Conservation (phyloP, 805 yeast species). For the Kodamaea leandrae region DNA sequence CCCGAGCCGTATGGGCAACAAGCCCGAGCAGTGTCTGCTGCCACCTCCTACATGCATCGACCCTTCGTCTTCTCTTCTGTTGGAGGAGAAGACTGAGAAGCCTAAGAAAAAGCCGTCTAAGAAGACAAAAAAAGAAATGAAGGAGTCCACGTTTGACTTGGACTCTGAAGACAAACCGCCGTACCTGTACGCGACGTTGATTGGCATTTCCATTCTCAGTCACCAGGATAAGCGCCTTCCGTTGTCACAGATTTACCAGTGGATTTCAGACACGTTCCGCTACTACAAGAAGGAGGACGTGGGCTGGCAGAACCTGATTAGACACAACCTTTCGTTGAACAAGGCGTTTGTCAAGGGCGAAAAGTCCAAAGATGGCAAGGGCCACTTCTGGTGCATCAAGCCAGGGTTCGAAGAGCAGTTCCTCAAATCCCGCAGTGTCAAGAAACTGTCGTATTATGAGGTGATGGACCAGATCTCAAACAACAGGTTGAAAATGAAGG, state of each 20-base stretch:
- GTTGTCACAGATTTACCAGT: slow-evolving; percentile 71
- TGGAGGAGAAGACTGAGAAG: slow-evolving; percentile 17
- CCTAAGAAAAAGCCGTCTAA: slow-evolving; percentile 20
- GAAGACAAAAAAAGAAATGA: slow-evolving; percentile 21
- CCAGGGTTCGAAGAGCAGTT: slow-evolving; percentile 82
- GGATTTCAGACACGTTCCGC: slow-evolving; percentile 86
- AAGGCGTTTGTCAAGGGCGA: slow-evolving; percentile 91
- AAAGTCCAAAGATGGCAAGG: slow-evolving; percentile 85
- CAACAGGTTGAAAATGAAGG: slow-evolving; percentile 13
- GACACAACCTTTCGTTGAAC: slow-evolving; percentile 89
- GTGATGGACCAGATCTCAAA: slow-evolving; percentile 39
- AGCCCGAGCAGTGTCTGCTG: slow-evolving; percentile 9
- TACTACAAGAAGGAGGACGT: slow-evolving; percentile 82
- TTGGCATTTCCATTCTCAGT: slow-evolving; percentile 88
- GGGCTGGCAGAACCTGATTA: slow-evolving; percentile 97
- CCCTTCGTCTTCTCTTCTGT: slow-evolving; percentile 15
- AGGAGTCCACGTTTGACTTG: slow-evolving; percentile 42
- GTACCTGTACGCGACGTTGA: slow-evolving; percentile 87
- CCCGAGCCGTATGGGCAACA: slow-evolving; percentile 34
- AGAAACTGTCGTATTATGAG: slow-evolving; percentile 42
- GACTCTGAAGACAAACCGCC: slow-evolving; percentile 77
- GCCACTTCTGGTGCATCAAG: slow-evolving; percentile 91
- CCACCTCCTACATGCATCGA: slow-evolving; percentile 16
- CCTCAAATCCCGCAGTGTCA: slow-evolving; percentile 57
- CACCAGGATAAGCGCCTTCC: slow-evolving; percentile 53